Evolutionary conservation across 768 basidiomycete species (phyloP).

Genomic region (Phanerodontia chrysosporium): DNA sequence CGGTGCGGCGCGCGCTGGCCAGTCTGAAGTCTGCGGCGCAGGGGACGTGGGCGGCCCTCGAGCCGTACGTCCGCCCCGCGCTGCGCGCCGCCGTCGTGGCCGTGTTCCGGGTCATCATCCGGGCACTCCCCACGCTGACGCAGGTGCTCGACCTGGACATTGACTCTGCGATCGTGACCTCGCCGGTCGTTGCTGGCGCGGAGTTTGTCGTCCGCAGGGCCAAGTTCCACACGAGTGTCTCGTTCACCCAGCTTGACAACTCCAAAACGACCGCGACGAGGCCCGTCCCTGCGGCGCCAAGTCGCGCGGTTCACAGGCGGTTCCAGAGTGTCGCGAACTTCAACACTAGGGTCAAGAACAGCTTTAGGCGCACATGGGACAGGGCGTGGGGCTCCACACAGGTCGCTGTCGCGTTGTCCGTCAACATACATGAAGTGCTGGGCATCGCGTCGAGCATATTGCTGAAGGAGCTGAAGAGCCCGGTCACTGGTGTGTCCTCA

Average conservation of each 20-base stretch:
- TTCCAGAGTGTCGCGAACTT: constrained; percentile 55
- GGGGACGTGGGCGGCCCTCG: constrained; percentile 40
- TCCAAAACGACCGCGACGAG: constrained; percentile 8
- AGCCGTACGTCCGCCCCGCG: constrained; percentile 60
- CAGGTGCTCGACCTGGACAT: constrained; percentile 68
- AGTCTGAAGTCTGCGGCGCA: constrained; percentile 8
- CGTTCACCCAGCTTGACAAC: constrained; percentile 48
- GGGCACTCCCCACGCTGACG: constrained; percentile 62
- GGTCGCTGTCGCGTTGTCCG: constrained; percentile 48
- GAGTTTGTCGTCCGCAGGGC: constrained; percentile 48
- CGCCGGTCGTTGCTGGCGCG: constrained; percentile 43
- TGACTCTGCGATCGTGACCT: constrained; percentile 45
- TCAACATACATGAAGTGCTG: constrained; percentile 45
- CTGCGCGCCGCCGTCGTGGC: constrained; percentile 53
- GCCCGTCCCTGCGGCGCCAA: background rate
- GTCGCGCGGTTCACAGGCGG: constrained; percentile 15
- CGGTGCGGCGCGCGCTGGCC: constrained; percentile 30
- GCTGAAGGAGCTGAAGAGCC: constrained; percentile 1
- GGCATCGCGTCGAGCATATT: constrained; percentile 26
- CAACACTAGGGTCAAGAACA: constrained; percentile 56
- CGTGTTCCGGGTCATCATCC: constrained; percentile 54
- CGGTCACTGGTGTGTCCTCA: background rate
- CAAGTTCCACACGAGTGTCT: constrained; percentile 49
- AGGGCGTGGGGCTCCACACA: constrained; percentile 63
- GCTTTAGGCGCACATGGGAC: constrained; percentile 63